Conservation (phyloP, 2,329 filamentous ascomycete genomes). For the Acrocalymma vagum region DNA sequence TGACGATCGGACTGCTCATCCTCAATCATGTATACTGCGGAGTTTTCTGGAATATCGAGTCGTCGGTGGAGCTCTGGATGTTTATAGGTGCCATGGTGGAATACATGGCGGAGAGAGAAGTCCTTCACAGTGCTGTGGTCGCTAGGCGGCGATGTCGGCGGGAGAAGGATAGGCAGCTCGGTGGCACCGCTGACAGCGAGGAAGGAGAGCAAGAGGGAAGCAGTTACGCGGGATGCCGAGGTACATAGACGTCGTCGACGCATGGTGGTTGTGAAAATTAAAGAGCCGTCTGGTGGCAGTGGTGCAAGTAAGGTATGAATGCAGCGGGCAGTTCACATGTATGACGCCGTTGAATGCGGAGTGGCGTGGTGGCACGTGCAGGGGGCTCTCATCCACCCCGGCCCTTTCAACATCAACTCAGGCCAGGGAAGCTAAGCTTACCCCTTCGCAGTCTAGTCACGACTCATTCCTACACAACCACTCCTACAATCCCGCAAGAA, state of each 20-base stretch:
- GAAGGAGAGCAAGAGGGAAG: constrained; percentile 71
- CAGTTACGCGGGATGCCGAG: constrained; percentile 71
- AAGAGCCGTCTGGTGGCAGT: not conserved
- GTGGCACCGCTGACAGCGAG: constrained; percentile 64
- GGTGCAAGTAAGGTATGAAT: not conserved
- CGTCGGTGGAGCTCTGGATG: constrained; percentile 81
- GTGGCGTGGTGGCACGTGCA: too few relatives aligned
- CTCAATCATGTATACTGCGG: constrained; percentile 69
- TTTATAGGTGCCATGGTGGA: constrained; percentile 84
- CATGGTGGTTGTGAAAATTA: constrained; percentile 26
- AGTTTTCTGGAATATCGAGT: constrained; percentile 72
- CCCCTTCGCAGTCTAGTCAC: too few relatives aligned
- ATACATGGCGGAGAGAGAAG: constrained; percentile 78
- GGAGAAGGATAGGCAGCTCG: constrained; percentile 37
- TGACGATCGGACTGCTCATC: constrained; percentile 59
- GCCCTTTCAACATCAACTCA: too few relatives aligned
- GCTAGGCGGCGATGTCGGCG: constrained; percentile 30
- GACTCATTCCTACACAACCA: too few relatives aligned
- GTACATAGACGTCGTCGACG: constrained; percentile 42
- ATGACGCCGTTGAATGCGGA: too few relatives aligned
- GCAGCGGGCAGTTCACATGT: too few relatives aligned
- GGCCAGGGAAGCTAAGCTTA: too few relatives aligned
- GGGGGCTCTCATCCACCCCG: too few relatives aligned
- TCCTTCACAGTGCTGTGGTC: constrained; percentile 31
- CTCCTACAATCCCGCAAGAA: too few relatives aligned